Percentiles rank a stretch among this genome's conserved stretches.
Conservation (phyloP, 1,284 basidiomycete species). For the Cryptococcus floricola region DNA sequence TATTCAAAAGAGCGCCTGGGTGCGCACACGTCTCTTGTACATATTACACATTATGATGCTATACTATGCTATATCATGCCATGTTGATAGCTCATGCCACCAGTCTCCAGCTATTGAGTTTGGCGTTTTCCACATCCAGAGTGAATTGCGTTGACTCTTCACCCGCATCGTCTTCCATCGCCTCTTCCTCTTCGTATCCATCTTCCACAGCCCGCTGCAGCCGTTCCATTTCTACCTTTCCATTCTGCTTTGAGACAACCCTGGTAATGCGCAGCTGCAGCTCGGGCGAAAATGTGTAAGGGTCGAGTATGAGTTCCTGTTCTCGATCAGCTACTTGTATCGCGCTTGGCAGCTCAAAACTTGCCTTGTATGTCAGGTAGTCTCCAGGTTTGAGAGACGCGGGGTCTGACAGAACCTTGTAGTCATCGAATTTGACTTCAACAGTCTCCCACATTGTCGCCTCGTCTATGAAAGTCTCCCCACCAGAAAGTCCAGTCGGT, state of each 20-base stretch:
- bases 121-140: not conserved
- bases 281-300: conserved; percentile 36
- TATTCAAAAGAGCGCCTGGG: not conserved
- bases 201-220: conserved; percentile 6
- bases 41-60: not conserved
- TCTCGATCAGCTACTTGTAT: not conserved
- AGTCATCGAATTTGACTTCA: conserved; percentile 10
- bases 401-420: not conserved
- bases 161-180: not conserved
- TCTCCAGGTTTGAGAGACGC: conserved; percentile 4
- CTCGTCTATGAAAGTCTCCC: conserved; percentile 1
- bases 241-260: conserved; percentile 6
- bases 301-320: conserved; percentile 37
- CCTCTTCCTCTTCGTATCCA: conserved; percentile 2
- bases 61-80: not conserved
- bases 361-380: conserved; percentile 34
- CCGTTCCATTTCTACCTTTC: conserved; percentile 1
- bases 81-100: not conserved
- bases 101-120: conserved; percentile 1
- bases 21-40: not conserved
- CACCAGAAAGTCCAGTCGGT: conserved; percentile 1
- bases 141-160: not conserved
- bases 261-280: conserved; percentile 26
- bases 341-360: conserved; percentile 4
- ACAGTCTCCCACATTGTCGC: conserved; percentile 12